Evolutionary conservation across 306 rosid species (phyloP), one percentile per base, ranked within the genome.

Genomic region (Herpetospermum pedunculosum): DNA sequence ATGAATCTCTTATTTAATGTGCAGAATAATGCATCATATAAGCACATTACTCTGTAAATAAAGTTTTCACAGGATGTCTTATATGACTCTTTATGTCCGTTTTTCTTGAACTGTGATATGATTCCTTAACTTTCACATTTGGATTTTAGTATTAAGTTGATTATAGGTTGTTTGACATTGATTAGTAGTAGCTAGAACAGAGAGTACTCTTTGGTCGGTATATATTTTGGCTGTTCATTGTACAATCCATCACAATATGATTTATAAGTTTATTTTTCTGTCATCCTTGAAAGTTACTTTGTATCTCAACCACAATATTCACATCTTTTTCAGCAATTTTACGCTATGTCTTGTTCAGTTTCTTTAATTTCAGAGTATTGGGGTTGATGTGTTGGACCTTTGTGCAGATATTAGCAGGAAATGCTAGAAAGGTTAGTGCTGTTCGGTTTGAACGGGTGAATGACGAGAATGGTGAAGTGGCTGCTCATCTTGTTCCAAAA

Each of bases 361-460:
- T 43, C 63, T 35, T 26, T 26, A 78, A 21, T 30, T 18, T 70
- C 52, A 35, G 46, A 46, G 30, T 65, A 75, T 55, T 64, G 57
- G 2, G 26, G 21, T 70, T 70, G 59, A 37, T 53, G 28, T 0
- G 47, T 14, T 50, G 81, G 77, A 80, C 38, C 52, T 78, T 77
- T 75, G 41, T 58, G 86, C 90, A 95, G 99, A 80, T 95, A 64
- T 85, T 95, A 40, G 97, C 96, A 38, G 99, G 99, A 82, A 95
- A 95, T 82, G 97, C 97, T 32, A 88, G 99, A 87, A 95, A 95
- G 81, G 96, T 95, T 13, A 88, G 97, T 26, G 96, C 97, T 1
- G 92, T 92, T 82, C 92, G 97, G 81, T 91, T 95, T 77, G 97
- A 95, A 79, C 78, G 89, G 74, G 69, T 87, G 80, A 83, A 85